Evolutionary conservation across 495 filamentous ascomycete genomes (phyloP).

Genomic region (Rusavskia elegans): DNA sequence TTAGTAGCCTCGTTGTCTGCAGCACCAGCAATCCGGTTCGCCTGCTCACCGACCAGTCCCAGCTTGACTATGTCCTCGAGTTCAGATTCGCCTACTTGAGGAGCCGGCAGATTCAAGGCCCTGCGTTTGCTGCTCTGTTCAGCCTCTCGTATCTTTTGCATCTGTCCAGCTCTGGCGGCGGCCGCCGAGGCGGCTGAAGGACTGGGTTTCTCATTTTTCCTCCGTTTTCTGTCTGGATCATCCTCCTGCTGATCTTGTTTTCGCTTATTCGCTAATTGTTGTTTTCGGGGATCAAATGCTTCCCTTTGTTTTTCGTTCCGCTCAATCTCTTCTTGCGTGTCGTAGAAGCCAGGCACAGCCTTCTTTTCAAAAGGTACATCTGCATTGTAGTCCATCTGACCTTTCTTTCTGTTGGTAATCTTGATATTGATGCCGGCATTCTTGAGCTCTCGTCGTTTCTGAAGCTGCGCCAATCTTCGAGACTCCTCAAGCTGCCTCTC

Average conservation of each 20-base stretch:
- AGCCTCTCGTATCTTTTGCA: constrained; percentile 91
- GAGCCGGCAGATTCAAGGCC: constrained; percentile 60
- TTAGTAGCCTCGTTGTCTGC: constrained; percentile 77
- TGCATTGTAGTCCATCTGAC: constrained; percentile 98
- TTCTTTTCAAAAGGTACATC: constrained; percentile 96
- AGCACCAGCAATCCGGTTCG: constrained; percentile 54
- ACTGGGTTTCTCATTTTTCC: constrained; percentile 71
- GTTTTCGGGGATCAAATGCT: constrained; percentile 85
- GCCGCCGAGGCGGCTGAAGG: constrained; percentile 64
- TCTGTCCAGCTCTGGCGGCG: constrained; percentile 84
- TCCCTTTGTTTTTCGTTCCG: constrained; percentile 78
- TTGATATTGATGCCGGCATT: constrained; percentile 98
- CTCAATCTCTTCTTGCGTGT: constrained; percentile 65
- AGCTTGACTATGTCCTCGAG: constrained; percentile 98
- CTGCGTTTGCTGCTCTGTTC: constrained; percentile 91
- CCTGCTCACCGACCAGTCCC: constrained; percentile 86
- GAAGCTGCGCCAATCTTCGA: constrained; percentile 68
- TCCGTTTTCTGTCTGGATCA: constrained; percentile 64
- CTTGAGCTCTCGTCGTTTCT: constrained; percentile 93
- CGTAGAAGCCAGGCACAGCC: constrained; percentile 80
- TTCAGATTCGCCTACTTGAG: constrained; percentile 83
- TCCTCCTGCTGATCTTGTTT: constrained; percentile 75
- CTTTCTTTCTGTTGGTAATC: constrained; percentile 77
- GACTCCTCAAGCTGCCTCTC: constrained; percentile 94
- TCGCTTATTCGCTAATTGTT: constrained; percentile 87